Conservation (phyloP, 2,329 filamentous ascomycete genomes). For the Septoria linicola region DNA sequence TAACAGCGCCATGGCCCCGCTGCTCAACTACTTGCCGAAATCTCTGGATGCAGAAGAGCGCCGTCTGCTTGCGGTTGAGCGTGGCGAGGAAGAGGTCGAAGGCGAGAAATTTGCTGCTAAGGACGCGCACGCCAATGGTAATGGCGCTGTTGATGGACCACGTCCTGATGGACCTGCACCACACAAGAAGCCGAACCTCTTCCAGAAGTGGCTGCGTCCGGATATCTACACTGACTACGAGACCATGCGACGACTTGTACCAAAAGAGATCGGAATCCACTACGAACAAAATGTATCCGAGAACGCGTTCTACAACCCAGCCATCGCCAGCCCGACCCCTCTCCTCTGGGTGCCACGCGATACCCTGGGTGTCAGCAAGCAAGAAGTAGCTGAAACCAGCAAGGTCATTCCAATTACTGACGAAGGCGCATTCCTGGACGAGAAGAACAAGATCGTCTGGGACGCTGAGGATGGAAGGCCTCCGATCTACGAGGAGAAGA, state of each 20-base stretch:
- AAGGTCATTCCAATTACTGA: slow-evolving; percentile 77
- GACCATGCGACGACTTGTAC: slow-evolving; percentile 67
- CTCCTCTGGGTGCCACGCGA: slow-evolving; percentile 86
- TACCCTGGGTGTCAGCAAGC: slow-evolving; percentile 67
- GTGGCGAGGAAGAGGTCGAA: slow-evolving; percentile 31
- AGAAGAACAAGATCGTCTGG: slow-evolving; percentile 66
- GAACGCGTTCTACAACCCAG: slow-evolving; percentile 73
- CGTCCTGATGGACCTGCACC: slow-evolving; percentile 37
- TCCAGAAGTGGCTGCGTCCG: slow-evolving; percentile 72
- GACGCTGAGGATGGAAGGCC: slow-evolving; percentile 56
- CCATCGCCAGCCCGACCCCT: slow-evolving; percentile 61
- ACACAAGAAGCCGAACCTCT: slow-evolving; percentile 56
- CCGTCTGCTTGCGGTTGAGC: slow-evolving; percentile 38
- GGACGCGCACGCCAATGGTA: slow-evolving; percentile 30
- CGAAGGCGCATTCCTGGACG: slow-evolving; percentile 68
- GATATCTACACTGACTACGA: slow-evolving; percentile 73
- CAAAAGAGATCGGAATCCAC: slow-evolving; percentile 55
- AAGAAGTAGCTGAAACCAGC: slow-evolving; percentile 72
- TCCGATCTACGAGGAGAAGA: slow-evolving; percentile 60
- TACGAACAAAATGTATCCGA: slow-evolving; percentile 63
- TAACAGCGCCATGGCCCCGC: slow-evolving; percentile 69
- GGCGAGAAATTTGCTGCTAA: slow-evolving; percentile 29
- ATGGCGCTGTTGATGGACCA: slow-evolving; percentile 7
- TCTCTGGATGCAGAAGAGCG: slow-evolving; percentile 41
- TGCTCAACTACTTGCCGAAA: slow-evolving; percentile 72